Conservation (phyloP, 768 basidiomycete species). For the Solioccasus polychromus region DNA sequence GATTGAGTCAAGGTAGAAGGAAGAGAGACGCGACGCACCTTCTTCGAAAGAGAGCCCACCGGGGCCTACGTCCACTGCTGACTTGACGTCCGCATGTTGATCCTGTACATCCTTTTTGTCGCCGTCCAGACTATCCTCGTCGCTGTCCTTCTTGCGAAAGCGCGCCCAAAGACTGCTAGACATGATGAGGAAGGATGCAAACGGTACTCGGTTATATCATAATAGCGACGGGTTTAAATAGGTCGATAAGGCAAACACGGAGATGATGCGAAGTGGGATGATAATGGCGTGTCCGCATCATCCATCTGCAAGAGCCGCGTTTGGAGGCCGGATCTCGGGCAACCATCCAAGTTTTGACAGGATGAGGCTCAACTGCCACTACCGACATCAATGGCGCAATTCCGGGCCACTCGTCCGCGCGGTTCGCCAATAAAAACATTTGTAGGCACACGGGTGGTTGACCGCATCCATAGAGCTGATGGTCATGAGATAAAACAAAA, state of each 20-base stretch:
- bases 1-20: background rate
- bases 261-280: background rate
- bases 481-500: background rate
- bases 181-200: slow-evolving; percentile 5
- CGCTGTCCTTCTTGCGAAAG: slow-evolving; percentile 1
- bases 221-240: slow-evolving; percentile 2
- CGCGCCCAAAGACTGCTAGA: slow-evolving; percentile 1
- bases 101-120: too few species aligned
- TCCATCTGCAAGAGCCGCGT: background rate
- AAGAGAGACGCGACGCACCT: slow-evolving; percentile 27
- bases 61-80: slow-evolving; percentile 28
- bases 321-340: background rate
- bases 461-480: background rate
- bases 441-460: background rate
- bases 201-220: background rate
- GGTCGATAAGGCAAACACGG: background rate
- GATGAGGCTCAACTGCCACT: background rate
- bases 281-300: background rate
- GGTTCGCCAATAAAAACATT: too few species aligned
- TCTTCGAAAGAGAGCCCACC: slow-evolving; percentile 50
- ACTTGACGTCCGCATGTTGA: background rate
- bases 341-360: too few species aligned
- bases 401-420: too few species aligned
- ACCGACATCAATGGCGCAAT: background rate
- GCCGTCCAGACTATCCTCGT: background rate